Base-by-base conservation (phyloP, 345 rosid genomes). In the Melaleuca alternifolia region DNA sequence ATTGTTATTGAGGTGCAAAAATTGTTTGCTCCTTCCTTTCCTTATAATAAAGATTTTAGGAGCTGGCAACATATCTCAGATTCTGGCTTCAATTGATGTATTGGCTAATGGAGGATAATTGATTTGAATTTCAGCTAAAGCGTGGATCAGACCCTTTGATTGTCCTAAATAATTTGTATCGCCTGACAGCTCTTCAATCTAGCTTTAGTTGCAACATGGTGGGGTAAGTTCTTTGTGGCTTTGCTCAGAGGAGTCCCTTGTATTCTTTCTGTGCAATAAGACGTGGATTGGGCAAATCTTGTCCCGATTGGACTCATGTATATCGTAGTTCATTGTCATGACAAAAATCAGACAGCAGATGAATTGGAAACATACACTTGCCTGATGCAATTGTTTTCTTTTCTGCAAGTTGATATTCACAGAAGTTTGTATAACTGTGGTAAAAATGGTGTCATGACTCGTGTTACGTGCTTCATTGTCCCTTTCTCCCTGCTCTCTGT, bases 161-260 rank as follows among this genome's bases (percentile, higher is more conserved):
- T 87, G 94, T 96, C 85, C 89, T 96, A 53, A 97, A 97, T 84
- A 97, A 94, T 86, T 96, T 97, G 87, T 97, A 92, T 90, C 95
- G 97, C 76, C 95, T 93, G 46, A 96, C 99, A 59, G 93, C 99
- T 90, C 96, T 97, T 71, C 99, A 97, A 89, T 95, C 99, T 86
- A 93, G 97, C 90, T 97, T 97, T 89, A 95, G 95, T 91, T 97
- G 99, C 95, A 97, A 97, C 92, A 97, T 96, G 98, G 98, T 97
- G 57, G 92, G 98, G 99, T 97, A 90, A 92, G 99, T 86, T 84
- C 21, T 86, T 87, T 86, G 84, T 53, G 61, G 41, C 56, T 86
- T 3, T 87, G 50, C 26, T 51, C 1, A 26, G 23, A 24, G 54
- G 18, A 46, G 10, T 71, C 81, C 26, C n/a, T 46, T 50, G 33